Base-by-base conservation (phyloP, 75 land plant species). In the Larix kaempferi region DNA sequence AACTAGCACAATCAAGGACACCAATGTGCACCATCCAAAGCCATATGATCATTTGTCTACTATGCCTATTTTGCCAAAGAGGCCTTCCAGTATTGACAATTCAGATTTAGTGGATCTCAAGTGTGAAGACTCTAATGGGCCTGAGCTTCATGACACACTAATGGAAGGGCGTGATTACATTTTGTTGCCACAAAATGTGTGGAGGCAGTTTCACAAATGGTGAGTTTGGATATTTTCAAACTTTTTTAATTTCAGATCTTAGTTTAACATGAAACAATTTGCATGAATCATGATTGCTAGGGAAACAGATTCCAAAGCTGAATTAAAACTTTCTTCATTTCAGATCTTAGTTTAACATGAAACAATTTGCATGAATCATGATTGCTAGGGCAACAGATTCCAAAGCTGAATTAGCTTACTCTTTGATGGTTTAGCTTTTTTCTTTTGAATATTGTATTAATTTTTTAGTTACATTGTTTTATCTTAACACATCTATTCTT, bases 91-190 rank as follows among this genome's bases (percentile, higher is more conserved):
- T 76, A 94, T 94, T 77, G 97, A 94, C 73, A 94, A 94, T 80
- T 81, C 89, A 23, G 91, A 94, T 81, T 80, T 94, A 76, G 75
- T 76, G 78, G 89, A 92, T 56, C 72, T 79, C 8, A 62, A 79
- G 55, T 77, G 78, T 2, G 93, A 85, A 59, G 93, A 88, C 64
- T 76, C 84, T 5, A 79, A 65, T 71, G 66, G 75, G 21, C 66
- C 84, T 55, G 92, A 92, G 74, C 85, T 94, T 60, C 88, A 87
- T 25, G 88, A 92, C 59, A 81, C 88, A 16, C 75, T 94, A 37
- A 77, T 87, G 35, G 97, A 94, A 88, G 92, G 91, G 4, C 95
- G 87, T 57, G 97, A 94, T 73, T 94, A 94, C 75, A 75, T 94
- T 52, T 81, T 94, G 79, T 87, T 94, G 71, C 94, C 97, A 16